Base-by-base conservation (phyloP, 768 basidiomycete genomes). In the Brasilioporus rufonigricans region DNA sequence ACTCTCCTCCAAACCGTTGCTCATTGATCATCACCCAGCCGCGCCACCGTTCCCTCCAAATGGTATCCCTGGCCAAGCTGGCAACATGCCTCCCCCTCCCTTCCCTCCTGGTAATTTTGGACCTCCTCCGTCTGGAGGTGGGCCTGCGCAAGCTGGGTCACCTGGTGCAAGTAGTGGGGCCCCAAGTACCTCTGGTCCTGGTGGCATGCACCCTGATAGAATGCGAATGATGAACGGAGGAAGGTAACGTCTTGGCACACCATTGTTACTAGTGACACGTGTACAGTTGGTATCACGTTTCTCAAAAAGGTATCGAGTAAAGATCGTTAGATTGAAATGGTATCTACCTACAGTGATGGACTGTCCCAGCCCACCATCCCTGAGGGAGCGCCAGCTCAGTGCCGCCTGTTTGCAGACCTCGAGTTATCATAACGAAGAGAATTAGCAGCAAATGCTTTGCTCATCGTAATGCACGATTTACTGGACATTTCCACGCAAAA, bases 171-270 rank as follows among this genome's bases (percentile, higher is more conserved):
- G 59, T 26, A 62, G 58, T 38, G 66, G 57, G 3, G 2, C 52
- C 44, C 72, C 78, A 5, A 68, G 68, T 21, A 69, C 60, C 61
- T 68, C 68, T 19, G 79, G 80, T 19, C 84, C 86, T 40, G 83
- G 77, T n/a, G 80, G 78, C n/a, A 91, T 93, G 60, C 91, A 93
- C 68, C 91, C 91, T 11, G 91, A 93, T 71, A 80, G 91, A 55
- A 62, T 89, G 70, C 79, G 89, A 55, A 91, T 93, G 90, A 83
- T 93, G 85, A 79, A 70, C 32, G 43, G 56, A 48, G 61, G 71
- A 39, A 58, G 67, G 43, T 65, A 49, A 62, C 2, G n/a, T 45
- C 35, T 44, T 38, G n/a, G 32, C 41, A 26, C 31, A 40, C 9
- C 7, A 3, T 38, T 36, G 36, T 35, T 32, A 27, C 19, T 31